Conservation (phyloP, 257 asterid genomes). For the Scutellaria galericulata region DNA sequence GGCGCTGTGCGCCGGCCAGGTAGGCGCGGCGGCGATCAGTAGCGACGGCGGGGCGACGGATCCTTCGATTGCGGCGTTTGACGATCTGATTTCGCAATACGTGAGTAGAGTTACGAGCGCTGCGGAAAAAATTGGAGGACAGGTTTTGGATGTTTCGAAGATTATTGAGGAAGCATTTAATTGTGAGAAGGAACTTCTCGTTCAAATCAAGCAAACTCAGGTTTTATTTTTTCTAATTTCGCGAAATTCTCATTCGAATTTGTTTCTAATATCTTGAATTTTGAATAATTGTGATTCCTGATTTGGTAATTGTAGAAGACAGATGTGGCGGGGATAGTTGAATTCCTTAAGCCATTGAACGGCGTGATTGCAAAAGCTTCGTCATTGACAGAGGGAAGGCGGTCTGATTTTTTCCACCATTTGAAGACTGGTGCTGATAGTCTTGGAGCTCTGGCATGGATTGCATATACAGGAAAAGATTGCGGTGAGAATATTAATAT, state of each 20-base stretch:
- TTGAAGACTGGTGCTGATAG: slow-evolving; percentile 80
- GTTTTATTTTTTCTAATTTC: slow-evolving; percentile 34
- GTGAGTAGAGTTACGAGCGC: slow-evolving; percentile 54
- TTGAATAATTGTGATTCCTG: slow-evolving; percentile 4
- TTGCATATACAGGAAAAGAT: slow-evolving; percentile 79
- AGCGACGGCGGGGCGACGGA: slow-evolving; percentile 56
- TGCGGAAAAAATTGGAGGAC: slow-evolving; percentile 81
- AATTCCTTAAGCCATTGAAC: slow-evolving; percentile 80
- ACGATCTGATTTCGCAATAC: slow-evolving; percentile 60
- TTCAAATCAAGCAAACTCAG: slow-evolving; percentile 61
- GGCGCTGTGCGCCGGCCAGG: slow-evolving; percentile 53
- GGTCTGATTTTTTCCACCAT: slow-evolving; percentile 78
- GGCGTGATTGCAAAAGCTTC: slow-evolving; percentile 61
- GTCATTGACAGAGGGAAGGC: slow-evolving; percentile 67
- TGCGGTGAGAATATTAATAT: slow-evolving; percentile 56
- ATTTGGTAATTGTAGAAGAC: slow-evolving; percentile 58
- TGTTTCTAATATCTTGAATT: too few species aligned
- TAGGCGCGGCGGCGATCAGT: slow-evolving; percentile 44
- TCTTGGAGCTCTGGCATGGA: slow-evolving; percentile 79
- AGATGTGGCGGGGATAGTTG: slow-evolving; percentile 62
- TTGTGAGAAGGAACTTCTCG: slow-evolving; percentile 70
- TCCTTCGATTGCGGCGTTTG: slow-evolving; percentile 76
- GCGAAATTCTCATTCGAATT: too few species aligned
- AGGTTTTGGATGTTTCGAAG: slow-evolving; percentile 70
- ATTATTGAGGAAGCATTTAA: slow-evolving; percentile 61